phyloP scores from a whole-genome alignment of 108 stramenopile species.

The Nannochloropsis gaditana region DNA sequence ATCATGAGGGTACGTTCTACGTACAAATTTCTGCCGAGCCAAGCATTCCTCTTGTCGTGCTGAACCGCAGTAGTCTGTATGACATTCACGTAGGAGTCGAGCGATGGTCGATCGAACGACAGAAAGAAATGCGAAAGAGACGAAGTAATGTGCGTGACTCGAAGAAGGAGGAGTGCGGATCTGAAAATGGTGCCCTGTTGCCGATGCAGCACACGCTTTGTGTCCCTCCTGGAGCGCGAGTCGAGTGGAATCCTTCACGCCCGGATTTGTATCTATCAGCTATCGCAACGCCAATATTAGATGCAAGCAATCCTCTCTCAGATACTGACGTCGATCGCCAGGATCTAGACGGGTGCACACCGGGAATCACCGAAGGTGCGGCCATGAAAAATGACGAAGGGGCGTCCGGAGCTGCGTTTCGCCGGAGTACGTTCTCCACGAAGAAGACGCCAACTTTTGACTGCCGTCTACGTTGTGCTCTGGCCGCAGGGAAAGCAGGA shows the following conservation, averaged over 20 bases:
- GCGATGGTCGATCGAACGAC: neutral
- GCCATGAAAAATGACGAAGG: neutral
- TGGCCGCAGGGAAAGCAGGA: neutral
- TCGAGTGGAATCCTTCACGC: neutral
- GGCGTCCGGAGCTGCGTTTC: neutral
- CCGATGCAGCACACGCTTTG: neutral
- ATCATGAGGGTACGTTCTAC: neutral
- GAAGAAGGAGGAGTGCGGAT: neutral
- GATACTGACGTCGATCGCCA: too few relatives aligned
- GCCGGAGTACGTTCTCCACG: slow-evolving; percentile 11
- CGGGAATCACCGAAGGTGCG: too few relatives aligned
- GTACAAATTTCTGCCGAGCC: neutral
- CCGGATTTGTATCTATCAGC: neutral
- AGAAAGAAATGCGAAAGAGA: neutral
- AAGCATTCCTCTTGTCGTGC: neutral
- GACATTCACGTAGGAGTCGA: neutral
- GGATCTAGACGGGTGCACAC: too few relatives aligned
- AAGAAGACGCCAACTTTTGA: neutral
- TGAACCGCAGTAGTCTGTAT: neutral
- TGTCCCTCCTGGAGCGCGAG: neutral
- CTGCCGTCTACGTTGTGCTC: neutral
- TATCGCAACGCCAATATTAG: neutral
- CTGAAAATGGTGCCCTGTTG: neutral
- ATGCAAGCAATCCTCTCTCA: too few relatives aligned
- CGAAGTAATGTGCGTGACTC: neutral